A percentile compares a stretch with the other conserved stretches of the same genome.
These are phyloP conservation scores for Pyropia haitanensis DNA, from an alignment of 23 red algal species.

Conservation along the genomic window DNA sequence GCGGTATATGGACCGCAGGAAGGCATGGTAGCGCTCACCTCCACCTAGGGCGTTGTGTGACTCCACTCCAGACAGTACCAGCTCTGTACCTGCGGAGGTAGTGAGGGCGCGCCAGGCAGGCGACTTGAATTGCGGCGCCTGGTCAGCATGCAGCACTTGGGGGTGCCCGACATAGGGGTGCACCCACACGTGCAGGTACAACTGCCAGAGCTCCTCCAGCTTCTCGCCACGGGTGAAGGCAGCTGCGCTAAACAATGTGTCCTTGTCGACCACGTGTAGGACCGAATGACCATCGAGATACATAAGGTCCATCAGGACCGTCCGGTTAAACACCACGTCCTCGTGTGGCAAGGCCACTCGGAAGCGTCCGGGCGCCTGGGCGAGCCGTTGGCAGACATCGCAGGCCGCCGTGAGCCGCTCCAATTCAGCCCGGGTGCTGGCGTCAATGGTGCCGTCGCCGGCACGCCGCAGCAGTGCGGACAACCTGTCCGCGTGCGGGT, in stretches of 20 bases:
- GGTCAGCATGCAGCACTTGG: conserved; percentile 2
- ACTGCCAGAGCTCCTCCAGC: background rate
- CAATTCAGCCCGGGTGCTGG: background rate
- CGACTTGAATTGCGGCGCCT: conserved; percentile 4
- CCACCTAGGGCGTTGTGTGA: conserved; percentile 6
- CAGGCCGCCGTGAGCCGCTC: background rate
- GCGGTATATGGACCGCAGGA: conserved; percentile 2
- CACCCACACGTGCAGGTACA: background rate
- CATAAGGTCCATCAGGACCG: conserved; percentile 5
- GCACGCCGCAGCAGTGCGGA: background rate
- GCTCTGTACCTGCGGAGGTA: background rate
- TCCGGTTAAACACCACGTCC: conserved; percentile 15
- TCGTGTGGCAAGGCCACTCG: background rate
- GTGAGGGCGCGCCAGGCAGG: background rate
- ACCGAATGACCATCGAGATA: background rate
- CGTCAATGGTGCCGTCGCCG: background rate
- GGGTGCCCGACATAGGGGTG: conserved; percentile 3
- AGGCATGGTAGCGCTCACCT: conserved; percentile 4
- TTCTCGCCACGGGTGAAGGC: background rate
- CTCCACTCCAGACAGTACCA: background rate
- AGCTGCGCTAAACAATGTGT: conserved; percentile 7
- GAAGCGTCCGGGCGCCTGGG: conserved; percentile 12
- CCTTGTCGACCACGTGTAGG: conserved; percentile 11
- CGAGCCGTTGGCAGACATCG: conserved; percentile 17
- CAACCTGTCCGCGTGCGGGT: background rate